Evolutionary conservation across 805 yeast genomes (phyloP), one percentile per base, ranked within the genome.

Genomic region (Yarrowia hollandica): DNA sequence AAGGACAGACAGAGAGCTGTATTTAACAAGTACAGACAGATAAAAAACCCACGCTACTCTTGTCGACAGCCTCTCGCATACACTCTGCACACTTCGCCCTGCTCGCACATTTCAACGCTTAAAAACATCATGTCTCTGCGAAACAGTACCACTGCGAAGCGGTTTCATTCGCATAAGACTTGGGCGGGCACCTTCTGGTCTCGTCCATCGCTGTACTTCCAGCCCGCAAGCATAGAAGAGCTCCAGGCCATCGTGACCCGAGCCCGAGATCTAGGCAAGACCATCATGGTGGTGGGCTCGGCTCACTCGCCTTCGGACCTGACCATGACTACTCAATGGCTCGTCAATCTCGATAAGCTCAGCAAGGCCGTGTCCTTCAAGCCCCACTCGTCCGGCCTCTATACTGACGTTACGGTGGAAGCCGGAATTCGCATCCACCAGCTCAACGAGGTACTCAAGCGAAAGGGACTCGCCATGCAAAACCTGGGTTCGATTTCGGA

Each of bases 231-330:
- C 6, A 68, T 87, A 5, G 88, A 82, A n/a, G 88, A 91, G 65
- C 83, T 92, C 52, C 76, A 77, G 60, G 77, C 74, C 16, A 76
- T 92, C 59, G 89, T 92, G 26, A 75, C 79, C 31, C 76, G 77
- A 60, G 98, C 98, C 4, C 75, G 80, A 46, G 67, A 72, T 44
- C 68, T 75, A 21, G 74, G 77, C 16, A 85, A 83, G 64, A 87
- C 96, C 15, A 73, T 92, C 59, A 84, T 88, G 78, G 82, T 88
- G 1, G 91, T 88, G 8, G 99, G 99, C 0, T 83, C 96, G 0
- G 97, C 96, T 28, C 98, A 94, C 70, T 90, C 97, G 7, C 99
- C 99, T 0, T 86, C 95, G 39, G 91, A 84, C 68, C 74, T 94
- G 73, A 89, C 96, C 57, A 85, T 90, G 86, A 87, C 96, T 4